Conservation (phyloP, 768 basidiomycete genomes). For the Porpolomopsis calyptriformis region DNA sequence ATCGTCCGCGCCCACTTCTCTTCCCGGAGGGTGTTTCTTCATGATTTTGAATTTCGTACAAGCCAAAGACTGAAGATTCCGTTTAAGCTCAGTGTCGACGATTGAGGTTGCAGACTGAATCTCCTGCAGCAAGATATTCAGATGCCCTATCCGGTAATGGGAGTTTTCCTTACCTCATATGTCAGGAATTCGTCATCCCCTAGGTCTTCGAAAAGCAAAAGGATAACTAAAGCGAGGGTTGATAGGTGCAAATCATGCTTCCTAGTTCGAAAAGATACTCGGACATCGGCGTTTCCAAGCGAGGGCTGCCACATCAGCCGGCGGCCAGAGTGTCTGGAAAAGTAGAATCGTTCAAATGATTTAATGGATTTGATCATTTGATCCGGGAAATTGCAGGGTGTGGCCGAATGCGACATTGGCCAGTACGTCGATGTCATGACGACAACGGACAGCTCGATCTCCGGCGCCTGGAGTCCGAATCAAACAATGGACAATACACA, state of each 20-base stretch:
- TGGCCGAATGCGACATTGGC: conserved; percentile 66
- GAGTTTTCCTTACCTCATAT: conserved; percentile 48
- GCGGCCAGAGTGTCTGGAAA: conserved; percentile 80
- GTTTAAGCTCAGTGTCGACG: conserved; percentile 66
- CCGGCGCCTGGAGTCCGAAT: conserved; percentile 42
- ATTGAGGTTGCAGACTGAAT: conserved; percentile 70
- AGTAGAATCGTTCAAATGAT: conserved; percentile 84
- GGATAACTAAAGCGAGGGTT: conserved; percentile 77
- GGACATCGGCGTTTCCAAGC: conserved; percentile 83
- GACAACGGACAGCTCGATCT: conserved; percentile 74
- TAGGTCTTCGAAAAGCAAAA: conserved; percentile 76
- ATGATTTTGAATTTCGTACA: conserved; percentile 91
- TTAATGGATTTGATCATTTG: conserved; percentile 53
- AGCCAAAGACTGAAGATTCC: conserved; percentile 92
- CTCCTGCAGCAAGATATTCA: conserved; percentile 44
- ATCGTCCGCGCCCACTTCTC: conserved; percentile 69
- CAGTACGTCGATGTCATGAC: conserved; percentile 97
- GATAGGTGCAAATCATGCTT: conserved; percentile 89
- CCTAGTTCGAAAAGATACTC: conserved; percentile 65
- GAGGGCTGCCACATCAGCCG: conserved; percentile 88
- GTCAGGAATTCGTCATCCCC: conserved; percentile 58
- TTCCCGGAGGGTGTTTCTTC: conserved; percentile 80
- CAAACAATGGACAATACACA: background rate
- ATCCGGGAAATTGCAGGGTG: conserved; percentile 58
- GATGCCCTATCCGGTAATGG: background rate